A percentile compares a stretch with the other conserved stretches of the same genome.
phyloP scores from a whole-genome alignment of 176 grass and related monocot species.

The Oryza officinalis region DNA sequence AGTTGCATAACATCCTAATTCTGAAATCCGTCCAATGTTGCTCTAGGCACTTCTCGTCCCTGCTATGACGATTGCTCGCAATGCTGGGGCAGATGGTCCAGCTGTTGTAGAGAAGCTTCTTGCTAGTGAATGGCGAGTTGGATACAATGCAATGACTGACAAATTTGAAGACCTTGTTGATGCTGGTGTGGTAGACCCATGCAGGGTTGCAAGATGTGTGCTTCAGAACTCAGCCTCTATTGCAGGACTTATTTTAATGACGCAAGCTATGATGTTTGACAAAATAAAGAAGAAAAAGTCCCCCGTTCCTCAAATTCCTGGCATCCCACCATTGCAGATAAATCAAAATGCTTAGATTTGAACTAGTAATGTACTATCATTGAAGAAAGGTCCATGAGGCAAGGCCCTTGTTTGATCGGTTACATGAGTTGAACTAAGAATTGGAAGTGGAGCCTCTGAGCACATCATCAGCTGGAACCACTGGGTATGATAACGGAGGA shows the following conservation, averaged over 20 bases:
- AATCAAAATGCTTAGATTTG: conserved; percentile 34
- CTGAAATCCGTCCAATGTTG: conserved; percentile 20
- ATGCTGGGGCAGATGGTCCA: conserved; percentile 71
- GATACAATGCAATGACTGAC: conserved; percentile 82
- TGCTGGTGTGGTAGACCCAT: conserved; percentile 83
- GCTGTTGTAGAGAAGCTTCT: conserved; percentile 81
- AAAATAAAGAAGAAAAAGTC: conserved; percentile 70
- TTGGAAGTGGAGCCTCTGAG: neutral
- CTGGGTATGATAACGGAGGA: neutral
- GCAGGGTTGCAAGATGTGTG: conserved; percentile 72
- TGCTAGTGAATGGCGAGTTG: conserved; percentile 56
- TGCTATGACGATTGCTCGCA: conserved; percentile 62
- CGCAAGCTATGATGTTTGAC: conserved; percentile 85
- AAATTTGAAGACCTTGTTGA: conserved; percentile 71
- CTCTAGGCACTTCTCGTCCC: conserved; percentile 80
- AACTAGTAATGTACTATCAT: neutral
- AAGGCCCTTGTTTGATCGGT: neutral
- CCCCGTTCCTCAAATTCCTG: conserved; percentile 60
- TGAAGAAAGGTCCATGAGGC: neutral
- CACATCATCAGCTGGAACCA: neutral
- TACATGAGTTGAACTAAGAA: neutral
- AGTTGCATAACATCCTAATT: neutral
- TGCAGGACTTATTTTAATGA: conserved; percentile 75
- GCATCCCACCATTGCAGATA: conserved; percentile 53
- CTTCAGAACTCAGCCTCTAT: conserved; percentile 85